Evolutionary conservation across 805 yeast species (phyloP).

Genomic region (Blastobotrys parvus): DNA sequence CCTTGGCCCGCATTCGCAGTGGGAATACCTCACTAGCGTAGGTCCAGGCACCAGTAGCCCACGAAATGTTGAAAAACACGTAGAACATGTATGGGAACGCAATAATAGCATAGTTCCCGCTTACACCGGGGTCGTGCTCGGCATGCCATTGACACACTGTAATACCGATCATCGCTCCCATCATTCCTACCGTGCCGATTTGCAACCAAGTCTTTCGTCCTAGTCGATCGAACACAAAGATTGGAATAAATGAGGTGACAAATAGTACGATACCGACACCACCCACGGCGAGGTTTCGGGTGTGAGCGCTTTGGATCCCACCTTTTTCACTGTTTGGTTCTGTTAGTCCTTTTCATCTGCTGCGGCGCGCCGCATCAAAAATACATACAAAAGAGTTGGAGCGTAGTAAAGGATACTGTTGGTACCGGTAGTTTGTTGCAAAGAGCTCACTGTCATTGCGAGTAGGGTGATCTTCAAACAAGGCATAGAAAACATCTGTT

Average conservation of each 20-base stretch:
- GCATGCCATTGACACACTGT: conserved; percentile 31
- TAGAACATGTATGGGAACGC: conserved; percentile 42
- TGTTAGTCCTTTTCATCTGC: too few species aligned
- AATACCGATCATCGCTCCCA: conserved; percentile 46
- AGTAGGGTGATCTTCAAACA: conserved; percentile 35
- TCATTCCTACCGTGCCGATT: conserved; percentile 38
- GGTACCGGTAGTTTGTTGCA: conserved; percentile 67
- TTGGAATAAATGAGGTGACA: conserved; percentile 51
- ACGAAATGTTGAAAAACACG: conserved; percentile 60
- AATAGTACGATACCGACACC: conserved; percentile 42
- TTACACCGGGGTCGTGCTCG: conserved; percentile 10
- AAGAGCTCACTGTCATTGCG: conserved; percentile 39
- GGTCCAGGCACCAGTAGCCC: conserved; percentile 53
- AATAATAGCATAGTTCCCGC: conserved; percentile 34
- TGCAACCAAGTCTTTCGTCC: conserved; percentile 42
- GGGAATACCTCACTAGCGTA: conserved; percentile 48
- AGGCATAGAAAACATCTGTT: conserved; percentile 41
- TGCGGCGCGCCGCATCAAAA: too few species aligned
- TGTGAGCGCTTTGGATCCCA: conserved; percentile 41
- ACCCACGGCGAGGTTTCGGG: conserved; percentile 36
- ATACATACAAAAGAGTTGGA: conserved; percentile 50
- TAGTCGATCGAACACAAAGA: conserved; percentile 48
- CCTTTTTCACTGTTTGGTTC: too few species aligned
- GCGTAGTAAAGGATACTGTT: conserved; percentile 67
- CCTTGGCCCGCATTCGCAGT: conserved; percentile 46